phyloP scores from a whole-genome alignment of 192 early-diverging fungal genomes.

The Blastocladiella britannica region DNA sequence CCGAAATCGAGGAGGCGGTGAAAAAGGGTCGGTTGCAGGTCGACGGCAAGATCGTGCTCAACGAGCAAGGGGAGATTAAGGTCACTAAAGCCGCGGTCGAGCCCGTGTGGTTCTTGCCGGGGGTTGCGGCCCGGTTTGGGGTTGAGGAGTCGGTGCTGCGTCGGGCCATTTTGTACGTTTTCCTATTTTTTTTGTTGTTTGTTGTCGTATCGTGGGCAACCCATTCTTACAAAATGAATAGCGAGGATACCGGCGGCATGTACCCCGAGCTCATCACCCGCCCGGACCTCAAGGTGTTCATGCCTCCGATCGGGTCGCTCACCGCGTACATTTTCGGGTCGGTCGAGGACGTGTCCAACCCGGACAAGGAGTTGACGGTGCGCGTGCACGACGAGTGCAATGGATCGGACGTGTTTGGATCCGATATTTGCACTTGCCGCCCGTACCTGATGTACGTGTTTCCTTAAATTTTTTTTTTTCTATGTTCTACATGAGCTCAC shows the following conservation, averaged over 20 bases:
- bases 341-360: conserved; percentile 56
- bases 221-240: conserved; percentile 6
- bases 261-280: conserved; percentile 86
- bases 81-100: conserved; percentile 85
- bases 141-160: conserved; percentile 67
- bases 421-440: conserved; percentile 68
- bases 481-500: neutral
- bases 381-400: conserved; percentile 93
- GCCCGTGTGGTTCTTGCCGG: conserved; percentile 86
- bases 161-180: conserved; percentile 55
- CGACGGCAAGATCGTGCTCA: conserved; percentile 67
- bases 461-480: conserved; percentile 1
- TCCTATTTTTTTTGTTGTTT: neutral
- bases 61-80: conserved; percentile 54
- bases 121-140: conserved; percentile 68
- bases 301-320: conserved; percentile 82
- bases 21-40: conserved; percentile 34
- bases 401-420: conserved; percentile 70
- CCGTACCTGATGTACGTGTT: conserved; percentile 59
- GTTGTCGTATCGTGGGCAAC: conserved; percentile 2
- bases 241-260: conserved; percentile 83
- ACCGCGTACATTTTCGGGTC: conserved; percentile 87
- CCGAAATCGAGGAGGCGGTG: conserved; percentile 65
- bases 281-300: conserved; percentile 76
- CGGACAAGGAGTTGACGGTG: conserved; percentile 58